These are phyloP conservation scores for Cladosporium velox DNA, from an alignment of 2,329 filamentous ascomycete species.

Conservation along the genomic window DNA sequence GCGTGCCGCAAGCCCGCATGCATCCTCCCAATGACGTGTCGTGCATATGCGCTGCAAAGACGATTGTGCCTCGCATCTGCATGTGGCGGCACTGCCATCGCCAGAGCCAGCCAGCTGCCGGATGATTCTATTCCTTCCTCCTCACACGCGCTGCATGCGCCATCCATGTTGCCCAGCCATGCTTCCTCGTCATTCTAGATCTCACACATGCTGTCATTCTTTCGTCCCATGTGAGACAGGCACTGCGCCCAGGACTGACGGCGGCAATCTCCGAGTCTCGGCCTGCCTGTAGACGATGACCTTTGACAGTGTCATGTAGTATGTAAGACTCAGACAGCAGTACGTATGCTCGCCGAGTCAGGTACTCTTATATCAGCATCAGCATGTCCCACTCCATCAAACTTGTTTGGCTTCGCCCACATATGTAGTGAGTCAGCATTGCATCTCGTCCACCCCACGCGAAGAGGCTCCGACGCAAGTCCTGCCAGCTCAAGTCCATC, in stretches of 20 bases:
- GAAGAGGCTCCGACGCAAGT: not conserved
- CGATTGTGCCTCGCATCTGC: slow-evolving; percentile 1
- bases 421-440: not conserved
- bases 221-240: not conserved
- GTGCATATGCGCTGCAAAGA: not conserved
- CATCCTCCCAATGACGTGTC: not conserved
- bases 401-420: not conserved
- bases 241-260: not conserved
- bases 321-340: not conserved
- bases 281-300: not conserved
- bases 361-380: not conserved
- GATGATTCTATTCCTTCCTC: not conserved
- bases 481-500: not conserved
- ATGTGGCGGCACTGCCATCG: not conserved
- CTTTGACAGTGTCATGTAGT: not conserved
- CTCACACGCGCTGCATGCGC: not conserved
- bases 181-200: slow-evolving; percentile 6
- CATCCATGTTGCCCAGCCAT: not conserved
- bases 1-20: not conserved
- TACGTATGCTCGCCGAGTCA: not conserved
- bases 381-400: not conserved
- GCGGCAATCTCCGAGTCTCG: slow-evolving; percentile 3
- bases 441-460: not conserved
- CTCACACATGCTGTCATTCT: not conserved
- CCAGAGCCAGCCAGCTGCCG: not conserved